phyloP scores from a whole-genome alignment of 2,329 filamentous ascomycete species.

The Dendryphion nanum region DNA sequence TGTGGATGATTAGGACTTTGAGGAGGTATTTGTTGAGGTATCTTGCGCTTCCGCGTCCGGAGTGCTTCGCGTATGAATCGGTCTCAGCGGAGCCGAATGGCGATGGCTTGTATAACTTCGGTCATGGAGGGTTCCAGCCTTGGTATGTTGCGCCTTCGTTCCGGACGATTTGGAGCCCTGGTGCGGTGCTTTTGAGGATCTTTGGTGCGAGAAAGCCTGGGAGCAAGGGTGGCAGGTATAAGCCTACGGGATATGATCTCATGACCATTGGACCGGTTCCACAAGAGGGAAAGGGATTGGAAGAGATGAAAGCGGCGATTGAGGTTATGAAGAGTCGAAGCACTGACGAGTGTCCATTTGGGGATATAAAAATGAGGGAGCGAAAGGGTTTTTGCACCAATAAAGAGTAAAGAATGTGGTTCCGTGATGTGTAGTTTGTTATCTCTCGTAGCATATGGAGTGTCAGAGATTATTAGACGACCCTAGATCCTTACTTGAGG shows the following conservation, averaged over 20 bases:
- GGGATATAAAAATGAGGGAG: conserved; percentile 6
- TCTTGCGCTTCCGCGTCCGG: conserved; percentile 6
- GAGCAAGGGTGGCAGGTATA: conserved; percentile 8
- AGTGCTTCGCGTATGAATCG: conserved; percentile 5
- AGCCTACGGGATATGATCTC: conserved; percentile 8
- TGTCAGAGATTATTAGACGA: too few relatives aligned
- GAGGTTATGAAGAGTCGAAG: conserved; percentile 5
- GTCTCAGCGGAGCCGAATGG: conserved; percentile 5
- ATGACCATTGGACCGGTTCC: conserved; percentile 7
- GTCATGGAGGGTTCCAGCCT: conserved; percentile 10
- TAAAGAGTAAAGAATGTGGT: neutral
- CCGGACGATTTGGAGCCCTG: conserved; percentile 8
- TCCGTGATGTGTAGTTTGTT: too few relatives aligned
- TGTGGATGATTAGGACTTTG: conserved; percentile 4
- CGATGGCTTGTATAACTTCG: conserved; percentile 9
- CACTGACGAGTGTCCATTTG: conserved; percentile 6
- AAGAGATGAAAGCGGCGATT: conserved; percentile 7
- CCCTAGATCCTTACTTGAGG: too few relatives aligned
- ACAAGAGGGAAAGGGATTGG: conserved; percentile 8
- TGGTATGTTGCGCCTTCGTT: conserved; percentile 10
- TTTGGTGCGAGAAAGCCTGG: conserved; percentile 9
- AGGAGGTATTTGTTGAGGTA: conserved; percentile 5
- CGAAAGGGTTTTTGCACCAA: neutral
- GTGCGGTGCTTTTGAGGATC: conserved; percentile 7
- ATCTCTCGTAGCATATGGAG: too few relatives aligned